Conservation (phyloP, 116 monocot species). For the Cymodocea nodosa region DNA sequence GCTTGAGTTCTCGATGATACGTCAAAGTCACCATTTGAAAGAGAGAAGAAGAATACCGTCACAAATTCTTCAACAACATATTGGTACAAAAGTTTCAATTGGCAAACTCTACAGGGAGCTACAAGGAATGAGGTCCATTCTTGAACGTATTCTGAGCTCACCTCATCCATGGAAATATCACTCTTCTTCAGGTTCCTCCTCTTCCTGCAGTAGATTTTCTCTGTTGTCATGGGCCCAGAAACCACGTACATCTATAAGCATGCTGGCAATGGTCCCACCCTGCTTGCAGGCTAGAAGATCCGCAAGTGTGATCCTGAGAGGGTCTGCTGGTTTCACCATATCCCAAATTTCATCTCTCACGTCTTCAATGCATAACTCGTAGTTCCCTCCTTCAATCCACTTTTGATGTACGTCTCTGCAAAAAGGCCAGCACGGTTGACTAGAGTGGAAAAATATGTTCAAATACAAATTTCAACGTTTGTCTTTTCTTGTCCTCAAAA, state of each 20-base stretch:
- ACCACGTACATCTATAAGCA: constrained; percentile 95
- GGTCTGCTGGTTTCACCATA: constrained; percentile 89
- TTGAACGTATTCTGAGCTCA: too few relatives aligned
- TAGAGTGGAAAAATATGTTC: neutral
- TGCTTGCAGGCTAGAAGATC: constrained; percentile 95
- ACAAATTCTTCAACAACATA: too few relatives aligned
- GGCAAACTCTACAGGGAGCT: too few relatives aligned
- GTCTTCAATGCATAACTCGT: constrained; percentile 94
- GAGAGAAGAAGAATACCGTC: too few relatives aligned
- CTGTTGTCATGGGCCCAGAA: constrained; percentile 99
- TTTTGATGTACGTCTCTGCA: constrained; percentile 96
- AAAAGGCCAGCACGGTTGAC: neutral
- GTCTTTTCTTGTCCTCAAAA: too few relatives aligned
- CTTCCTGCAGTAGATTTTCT: constrained; percentile 97
- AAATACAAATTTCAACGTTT: too few relatives aligned
- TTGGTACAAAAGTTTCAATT: too few relatives aligned
- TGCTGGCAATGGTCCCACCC: constrained; percentile 94
- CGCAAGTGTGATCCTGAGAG: constrained; percentile 56
- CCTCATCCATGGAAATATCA: constrained; percentile 1
- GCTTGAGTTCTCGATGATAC: too few relatives aligned
- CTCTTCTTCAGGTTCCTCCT: constrained; percentile 93
- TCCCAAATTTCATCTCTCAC: constrained; percentile 99
- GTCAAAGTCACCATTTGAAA: too few relatives aligned
- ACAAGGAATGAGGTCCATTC: too few relatives aligned
- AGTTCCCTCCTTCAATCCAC: constrained; percentile 98